Evolutionary conservation across 1,139 yeast genomes (phyloP).

Genomic region (Taphrina sp.): DNA sequence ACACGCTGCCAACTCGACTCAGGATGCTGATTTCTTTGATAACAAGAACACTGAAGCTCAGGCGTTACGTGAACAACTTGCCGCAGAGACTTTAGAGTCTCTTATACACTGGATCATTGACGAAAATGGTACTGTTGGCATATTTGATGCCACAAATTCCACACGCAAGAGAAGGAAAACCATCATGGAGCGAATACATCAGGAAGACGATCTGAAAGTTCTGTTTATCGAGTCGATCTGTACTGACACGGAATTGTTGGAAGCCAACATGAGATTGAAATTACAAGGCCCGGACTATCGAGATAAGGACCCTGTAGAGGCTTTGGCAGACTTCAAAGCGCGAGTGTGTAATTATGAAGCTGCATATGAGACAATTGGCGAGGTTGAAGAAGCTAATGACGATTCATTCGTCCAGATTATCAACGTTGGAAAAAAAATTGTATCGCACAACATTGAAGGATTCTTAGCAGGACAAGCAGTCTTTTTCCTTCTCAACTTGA

Average conservation of each 20-base stretch:
- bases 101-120: constrained; percentile 73
- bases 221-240: constrained; percentile 85
- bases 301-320: constrained; percentile 77
- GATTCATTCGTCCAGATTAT: constrained; percentile 92
- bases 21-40: constrained; percentile 71
- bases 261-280: constrained; percentile 77
- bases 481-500: constrained; percentile 84
- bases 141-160: constrained; percentile 92
- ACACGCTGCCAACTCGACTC: constrained; percentile 36
- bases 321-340: constrained; percentile 76
- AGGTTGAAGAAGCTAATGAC: constrained; percentile 58
- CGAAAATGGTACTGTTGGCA: constrained; percentile 88
- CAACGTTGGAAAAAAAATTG: constrained; percentile 91
- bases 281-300: constrained; percentile 91
- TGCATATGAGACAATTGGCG: constrained; percentile 88
- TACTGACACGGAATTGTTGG: constrained; percentile 71
- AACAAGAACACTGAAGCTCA: constrained; percentile 71
- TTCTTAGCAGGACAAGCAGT: constrained; percentile 91
- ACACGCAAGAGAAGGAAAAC: constrained; percentile 69
- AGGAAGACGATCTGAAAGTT: constrained; percentile 63
- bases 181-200: constrained; percentile 67
- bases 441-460: constrained; percentile 86
- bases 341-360: constrained; percentile 79
- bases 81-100: constrained; percentile 87
- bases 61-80: constrained; percentile 85